These are phyloP conservation scores for Anthracocystis setariae DNA, from an alignment of 1,284 basidiomycete species.

Conservation along the genomic window DNA sequence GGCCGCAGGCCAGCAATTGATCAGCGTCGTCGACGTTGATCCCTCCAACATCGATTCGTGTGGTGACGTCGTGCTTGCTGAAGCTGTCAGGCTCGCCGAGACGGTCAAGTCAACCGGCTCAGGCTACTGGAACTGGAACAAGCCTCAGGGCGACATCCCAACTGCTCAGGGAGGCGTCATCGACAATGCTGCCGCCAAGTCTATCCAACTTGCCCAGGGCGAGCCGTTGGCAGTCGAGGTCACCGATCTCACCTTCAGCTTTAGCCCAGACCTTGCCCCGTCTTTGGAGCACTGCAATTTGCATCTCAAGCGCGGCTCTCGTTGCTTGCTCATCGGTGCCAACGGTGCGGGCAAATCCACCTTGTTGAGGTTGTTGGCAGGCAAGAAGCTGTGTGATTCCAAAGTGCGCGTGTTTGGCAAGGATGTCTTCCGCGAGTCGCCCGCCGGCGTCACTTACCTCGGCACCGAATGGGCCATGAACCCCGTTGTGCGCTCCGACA, in stretches of 20 bases:
- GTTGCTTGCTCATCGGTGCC: constrained; percentile 66
- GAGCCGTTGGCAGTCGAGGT: constrained; percentile 59
- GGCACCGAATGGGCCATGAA: constrained; percentile 87
- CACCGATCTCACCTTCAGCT: constrained; percentile 58
- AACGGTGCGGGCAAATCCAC: constrained; percentile 90
- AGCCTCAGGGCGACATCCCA: constrained; percentile 32
- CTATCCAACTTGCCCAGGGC: constrained; percentile 23
- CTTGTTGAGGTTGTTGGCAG: constrained; percentile 89
- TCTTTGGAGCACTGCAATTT: constrained; percentile 61
- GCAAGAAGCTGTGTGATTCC: constrained; percentile 73
- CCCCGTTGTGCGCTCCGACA: constrained; percentile 81
- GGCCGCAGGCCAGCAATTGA: constrained; percentile 35
- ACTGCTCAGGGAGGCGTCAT: constrained; percentile 31
- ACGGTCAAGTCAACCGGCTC: constrained; percentile 35
- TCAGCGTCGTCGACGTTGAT: constrained; percentile 72
- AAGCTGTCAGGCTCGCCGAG: constrained; percentile 46
- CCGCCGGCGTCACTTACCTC: constrained; percentile 76
- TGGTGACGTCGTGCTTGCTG: constrained; percentile 57
- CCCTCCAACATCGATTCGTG: constrained; percentile 76
- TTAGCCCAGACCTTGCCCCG: constrained; percentile 47
- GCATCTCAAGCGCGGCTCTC: constrained; percentile 52
- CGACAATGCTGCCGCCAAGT: constrained; percentile 36
- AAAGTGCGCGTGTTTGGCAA: constrained; percentile 62
- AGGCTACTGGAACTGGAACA: constrained; percentile 63
- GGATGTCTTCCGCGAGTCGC: constrained; percentile 64